Evolutionary conservation across 2,329 filamentous ascomycete genomes (phyloP), one percentile per base, ranked within the genome.

Genomic region (Nemania abortiva): DNA sequence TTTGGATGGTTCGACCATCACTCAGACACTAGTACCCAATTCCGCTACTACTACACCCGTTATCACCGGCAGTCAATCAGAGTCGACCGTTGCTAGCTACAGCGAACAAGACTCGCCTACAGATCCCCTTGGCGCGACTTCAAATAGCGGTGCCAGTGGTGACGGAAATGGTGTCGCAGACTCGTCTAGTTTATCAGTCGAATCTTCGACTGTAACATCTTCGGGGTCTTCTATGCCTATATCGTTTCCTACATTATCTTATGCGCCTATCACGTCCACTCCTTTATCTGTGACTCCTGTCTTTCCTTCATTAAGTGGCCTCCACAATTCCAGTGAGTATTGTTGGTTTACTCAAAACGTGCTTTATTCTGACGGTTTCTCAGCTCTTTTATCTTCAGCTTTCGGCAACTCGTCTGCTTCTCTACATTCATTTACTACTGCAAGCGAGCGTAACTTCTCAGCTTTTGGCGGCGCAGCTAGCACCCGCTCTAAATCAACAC

Each of bases 1-100:
- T 77, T 78, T 79, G 54, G 75, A 77, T 53, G 87, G 87, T 69
- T 81, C 80, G 31, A 80, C 83, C 57, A 74, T 87, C 54, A 76
- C 84, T 24, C 78, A 82, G 66, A 88, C 86, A 37, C 72, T 83
- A 22, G 64, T 73, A n/a, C 68, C 63, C 63, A 78, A 75, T 72
- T 58, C 61, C 52, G 79, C n/a, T n/a, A n/a, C 80, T 47, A 49
- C 66, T 49, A 71, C 80, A 10, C 47, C 62, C 53, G 29, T 50
- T 11, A 24, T 63, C 37, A 64, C 61, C 22, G 24, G 31, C 29
- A 61, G 24, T 37, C 50, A 59, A 29, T 34, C 70, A 18, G 62
- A 60, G 54, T 76, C 82, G 45, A 77, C 79, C 73, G 83, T 83
- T 64, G 76, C 81, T 64, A 74, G 82, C 56, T 39, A 57, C 58